These are phyloP conservation scores for Lachnellula cervina DNA, from an alignment of 2,329 filamentous ascomycete genomes.

Conservation along the genomic window DNA sequence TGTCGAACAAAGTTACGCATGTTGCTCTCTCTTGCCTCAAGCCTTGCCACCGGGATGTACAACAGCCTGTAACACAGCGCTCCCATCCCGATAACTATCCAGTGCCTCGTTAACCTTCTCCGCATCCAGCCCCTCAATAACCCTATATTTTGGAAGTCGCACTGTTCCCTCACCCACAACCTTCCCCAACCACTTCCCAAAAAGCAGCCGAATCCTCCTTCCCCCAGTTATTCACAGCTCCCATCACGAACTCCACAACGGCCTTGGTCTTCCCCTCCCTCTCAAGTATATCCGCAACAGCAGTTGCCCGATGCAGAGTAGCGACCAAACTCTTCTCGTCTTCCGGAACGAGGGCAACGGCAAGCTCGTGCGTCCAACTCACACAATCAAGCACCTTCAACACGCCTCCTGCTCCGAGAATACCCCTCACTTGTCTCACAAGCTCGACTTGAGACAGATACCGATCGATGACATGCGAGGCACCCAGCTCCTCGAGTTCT, in stretches of 20 bases:
- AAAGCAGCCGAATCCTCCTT: not conserved
- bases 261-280: not conserved
- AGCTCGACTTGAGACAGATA: not conserved
- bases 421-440: not conserved
- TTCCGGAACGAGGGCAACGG: not conserved
- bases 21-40: not conserved
- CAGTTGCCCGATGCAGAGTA: not conserved
- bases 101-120: not conserved
- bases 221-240: not conserved
- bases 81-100: not conserved
- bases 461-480: constrained; percentile 38
- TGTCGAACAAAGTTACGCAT: too few species aligned
- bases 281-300: not conserved
- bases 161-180: not conserved
- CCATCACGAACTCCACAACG: not conserved
- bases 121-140: constrained; percentile 3
- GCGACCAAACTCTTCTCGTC: not conserved
- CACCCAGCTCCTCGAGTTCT: constrained; percentile 33
- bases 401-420: not conserved
- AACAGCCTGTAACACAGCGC: not conserved
- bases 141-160: not conserved
- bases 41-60: not conserved
- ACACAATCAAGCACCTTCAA: not conserved
- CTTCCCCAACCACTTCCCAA: not conserved
- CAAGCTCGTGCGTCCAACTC: not conserved